Percentiles rank a stretch among this genome's conserved stretches.
phyloP scores from a whole-genome alignment of 1,139 yeast species.

The Kluyveromyces sp. region DNA sequence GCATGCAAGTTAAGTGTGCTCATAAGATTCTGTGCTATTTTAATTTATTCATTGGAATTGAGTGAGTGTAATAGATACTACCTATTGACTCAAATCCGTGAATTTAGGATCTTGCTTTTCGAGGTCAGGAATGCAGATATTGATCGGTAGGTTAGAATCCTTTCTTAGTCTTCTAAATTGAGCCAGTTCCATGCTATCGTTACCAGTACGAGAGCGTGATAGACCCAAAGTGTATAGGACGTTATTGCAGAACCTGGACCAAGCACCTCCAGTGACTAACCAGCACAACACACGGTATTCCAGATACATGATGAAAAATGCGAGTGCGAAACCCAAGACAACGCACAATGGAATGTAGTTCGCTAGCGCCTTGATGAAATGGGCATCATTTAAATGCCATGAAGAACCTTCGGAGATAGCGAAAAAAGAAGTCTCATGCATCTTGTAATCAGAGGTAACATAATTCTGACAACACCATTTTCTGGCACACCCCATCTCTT shows the following conservation, averaged over 20 bases:
- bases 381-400: slow-evolving; percentile 86
- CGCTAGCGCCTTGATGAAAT: slow-evolving; percentile 61
- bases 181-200: slow-evolving; percentile 8
- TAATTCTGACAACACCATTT: slow-evolving; percentile 53
- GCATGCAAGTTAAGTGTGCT: no score
- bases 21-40: no score
- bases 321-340: slow-evolving; percentile 56
- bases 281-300: slow-evolving; percentile 58
- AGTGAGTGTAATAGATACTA: neutral
- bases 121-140: slow-evolving; percentile 13
- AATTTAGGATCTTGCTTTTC: slow-evolving; percentile 14
- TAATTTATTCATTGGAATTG: neutral
- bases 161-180: slow-evolving; percentile 17
- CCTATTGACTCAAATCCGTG: slow-evolving; percentile 13
- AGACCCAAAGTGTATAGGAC: slow-evolving; percentile 5
- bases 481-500: slow-evolving; percentile 70
- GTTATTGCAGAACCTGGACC: slow-evolving; percentile 5
- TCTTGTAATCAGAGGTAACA: slow-evolving; percentile 63
- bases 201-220: neutral
- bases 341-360: slow-evolving; percentile 65
- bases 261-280: slow-evolving; percentile 22
- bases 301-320: slow-evolving; percentile 45
- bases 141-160: slow-evolving; percentile 18
- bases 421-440: slow-evolving; percentile 53
- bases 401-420: slow-evolving; percentile 72